phyloP scores from a whole-genome alignment of 1,284 basidiomycete genomes.

The Leucoagaricus sp. region DNA sequence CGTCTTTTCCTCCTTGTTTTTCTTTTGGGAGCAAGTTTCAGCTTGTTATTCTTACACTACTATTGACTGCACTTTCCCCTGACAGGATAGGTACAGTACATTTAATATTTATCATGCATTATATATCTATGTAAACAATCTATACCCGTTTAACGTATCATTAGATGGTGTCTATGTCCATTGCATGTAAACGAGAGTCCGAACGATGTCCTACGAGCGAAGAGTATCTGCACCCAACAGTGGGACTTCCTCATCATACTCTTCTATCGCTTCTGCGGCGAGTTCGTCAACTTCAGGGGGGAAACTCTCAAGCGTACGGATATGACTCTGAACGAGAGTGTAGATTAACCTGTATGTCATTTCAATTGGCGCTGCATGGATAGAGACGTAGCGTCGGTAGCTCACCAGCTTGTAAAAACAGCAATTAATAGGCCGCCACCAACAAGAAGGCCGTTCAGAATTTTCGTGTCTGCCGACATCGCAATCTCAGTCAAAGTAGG shows the following conservation, averaged over 20 bases:
- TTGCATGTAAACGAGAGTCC: neutral
- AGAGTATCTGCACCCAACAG: constrained; percentile 37
- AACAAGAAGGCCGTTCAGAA: constrained; percentile 63
- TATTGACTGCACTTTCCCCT: constrained; percentile 45
- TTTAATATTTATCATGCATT: constrained; percentile 19
- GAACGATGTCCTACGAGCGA: neutral
- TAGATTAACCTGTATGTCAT: constrained; percentile 57
- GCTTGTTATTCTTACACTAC: constrained; percentile 85
- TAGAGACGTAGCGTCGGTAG: constrained; percentile 18
- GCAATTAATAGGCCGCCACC: constrained; percentile 58
- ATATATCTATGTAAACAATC: constrained; percentile 13
- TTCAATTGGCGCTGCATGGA: neutral
- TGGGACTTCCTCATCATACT: constrained; percentile 63
- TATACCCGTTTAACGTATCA: constrained; percentile 18
- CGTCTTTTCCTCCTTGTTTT: constrained; percentile 85
- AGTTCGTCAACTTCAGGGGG: constrained; percentile 53
- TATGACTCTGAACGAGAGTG: constrained; percentile 60
- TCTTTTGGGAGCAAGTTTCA: constrained; percentile 83
- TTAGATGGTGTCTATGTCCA: constrained; percentile 8
- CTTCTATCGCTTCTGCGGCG: constrained; percentile 64
- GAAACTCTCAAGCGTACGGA: constrained; percentile 52
- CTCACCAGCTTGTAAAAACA: constrained; percentile 65
- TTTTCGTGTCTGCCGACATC: constrained; percentile 54
- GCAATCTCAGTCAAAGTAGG: constrained; percentile 1
- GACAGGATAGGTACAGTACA: neutral